Base-by-base conservation (phyloP, 352 stramenopile genomes). In the Phytophthora pisi region DNA sequence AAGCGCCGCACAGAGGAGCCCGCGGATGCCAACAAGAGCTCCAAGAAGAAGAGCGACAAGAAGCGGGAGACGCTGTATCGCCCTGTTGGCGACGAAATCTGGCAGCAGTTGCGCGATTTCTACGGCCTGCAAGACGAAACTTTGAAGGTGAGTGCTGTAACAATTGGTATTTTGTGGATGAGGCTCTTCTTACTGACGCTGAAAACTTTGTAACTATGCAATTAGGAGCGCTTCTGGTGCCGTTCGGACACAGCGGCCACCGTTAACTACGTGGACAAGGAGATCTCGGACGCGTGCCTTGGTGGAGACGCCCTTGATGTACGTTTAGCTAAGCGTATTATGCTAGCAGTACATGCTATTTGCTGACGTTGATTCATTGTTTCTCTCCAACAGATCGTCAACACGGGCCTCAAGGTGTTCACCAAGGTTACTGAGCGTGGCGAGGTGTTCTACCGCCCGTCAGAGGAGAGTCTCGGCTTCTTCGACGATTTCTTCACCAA, bases 361-460 rank as follows among this genome's bases (percentile, higher is more conserved):
- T 24, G 31, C n/a, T 54, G 4, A 24, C 40, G 7, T 28, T 23
- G 5, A 57, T 42, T 45, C 23, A 34, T 8, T 24, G 11, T 38
- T 40, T 50, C 36, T 24, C 28, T 6, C 49, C 23, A 59, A 65
- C 61, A 97, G 83, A 92, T 98, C 61, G 86, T 98, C n/a, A 96
- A 97, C 69, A 97, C 90, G 47, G 93, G 93, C 5, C 85, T 97
- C 55, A 94, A 95, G 62, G 84, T 96, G 4, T 97, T 97, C 57
- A 86, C 87, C 13, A 97, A 96, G 52, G 70, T 88, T 31, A 87
- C 75, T 2, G 81, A 91, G 28, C 65, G 74, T 18, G 79, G 81
- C 3, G 78, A 93, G 51, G 82, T 82, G 10, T 92, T 86, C 58
- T 97, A 97, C 64, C 90, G 93, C 2, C 79, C 92, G 1, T 93